Evolutionary conservation across 345 rosid species (phyloP).

Genomic region (Kernera saxatilis): DNA sequence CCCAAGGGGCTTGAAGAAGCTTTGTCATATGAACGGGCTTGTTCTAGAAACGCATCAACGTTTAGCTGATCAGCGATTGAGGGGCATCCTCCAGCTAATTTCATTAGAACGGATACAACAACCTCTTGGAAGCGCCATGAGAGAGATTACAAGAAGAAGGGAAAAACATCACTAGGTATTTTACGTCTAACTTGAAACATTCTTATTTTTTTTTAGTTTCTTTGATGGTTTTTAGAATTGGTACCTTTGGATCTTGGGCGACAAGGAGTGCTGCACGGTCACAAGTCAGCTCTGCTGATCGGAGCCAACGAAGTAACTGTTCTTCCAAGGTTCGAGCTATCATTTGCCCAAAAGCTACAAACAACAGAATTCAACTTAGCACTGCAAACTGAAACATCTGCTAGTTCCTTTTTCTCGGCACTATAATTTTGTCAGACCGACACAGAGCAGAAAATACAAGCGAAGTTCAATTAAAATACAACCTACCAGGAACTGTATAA

Average conservation of each 20-base stretch:
- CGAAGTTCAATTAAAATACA: too few relatives aligned
- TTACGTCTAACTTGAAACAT: background rate
- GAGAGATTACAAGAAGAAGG: constrained; percentile 25
- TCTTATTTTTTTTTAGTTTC: background rate
- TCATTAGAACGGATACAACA: constrained; percentile 92
- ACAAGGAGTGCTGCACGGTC: constrained; percentile 99
- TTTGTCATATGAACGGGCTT: constrained; percentile 90
- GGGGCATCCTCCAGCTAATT: constrained; percentile 93
- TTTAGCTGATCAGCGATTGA: constrained; percentile 89
- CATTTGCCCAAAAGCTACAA: constrained; percentile 71
- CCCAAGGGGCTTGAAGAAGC: constrained; percentile 91
- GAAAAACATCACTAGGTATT: constrained; percentile 7
- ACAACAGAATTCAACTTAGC: constrained; percentile 3
- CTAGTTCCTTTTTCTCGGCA: background rate
- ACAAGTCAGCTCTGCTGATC: constrained; percentile 94
- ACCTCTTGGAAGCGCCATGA: constrained; percentile 70
- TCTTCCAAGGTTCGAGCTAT: constrained; percentile 87
- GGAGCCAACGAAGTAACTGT: constrained; percentile 82
- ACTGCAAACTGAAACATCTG: background rate
- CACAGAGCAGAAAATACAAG: background rate
- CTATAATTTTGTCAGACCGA: background rate
- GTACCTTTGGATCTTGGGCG: constrained; percentile 89
- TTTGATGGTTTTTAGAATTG: background rate
- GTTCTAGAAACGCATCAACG: constrained; percentile 93
- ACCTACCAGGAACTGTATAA: constrained; percentile 84